Base-by-base conservation (phyloP, 495 filamentous ascomycete genomes). In the Podospora appendiculata region DNA sequence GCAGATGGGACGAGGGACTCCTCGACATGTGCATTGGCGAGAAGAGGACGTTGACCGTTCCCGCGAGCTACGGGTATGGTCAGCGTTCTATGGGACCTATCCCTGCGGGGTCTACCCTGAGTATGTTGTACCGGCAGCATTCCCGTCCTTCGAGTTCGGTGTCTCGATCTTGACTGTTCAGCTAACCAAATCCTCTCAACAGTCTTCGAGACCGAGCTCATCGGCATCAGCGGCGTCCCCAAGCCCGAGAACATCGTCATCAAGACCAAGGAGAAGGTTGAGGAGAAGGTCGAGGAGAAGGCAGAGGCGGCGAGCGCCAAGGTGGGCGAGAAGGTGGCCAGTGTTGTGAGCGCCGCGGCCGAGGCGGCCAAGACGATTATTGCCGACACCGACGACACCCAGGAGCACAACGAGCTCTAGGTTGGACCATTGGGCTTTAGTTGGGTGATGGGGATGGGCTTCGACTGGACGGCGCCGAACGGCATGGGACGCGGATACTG, bases 1-100 rank as follows among this genome's bases (percentile, higher is more conserved):
- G 35, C 42, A 81, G 78, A 64, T 97, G 93, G 93, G 93, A 97
- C 65, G 67, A 93, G 62, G 91, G 92, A 39, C 77, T 96, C 34
- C 61, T 94, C 50, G 89, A 90, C 59, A 97, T 98, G 93, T 97
- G 93, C 69, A 85, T 95, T 58, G 94, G 93, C 36, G 93, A 98
- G 77, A 93, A 90, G 80, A 81, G 74, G 63, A 92, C 81, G 33
- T 71, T 98, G 68, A 96, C 87, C 17, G 92, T 98, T 48, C 90
- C 88, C n/a, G 88, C 91, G 33, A 80, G 84, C 63, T 77, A 83
- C 55, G 93, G 82, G 38, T 98, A 97, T 65, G 93, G 93, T 16
- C 73, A 87, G 56, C 76, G 82, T 42, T 77, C 66, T 39, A 75
- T 88, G 62, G 89, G 89, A 4, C 82, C 85, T 25, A 96, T 96